Evolutionary conservation across 1,139 yeast genomes (phyloP).

Genomic region (Suhomyces wounanorum): DNA sequence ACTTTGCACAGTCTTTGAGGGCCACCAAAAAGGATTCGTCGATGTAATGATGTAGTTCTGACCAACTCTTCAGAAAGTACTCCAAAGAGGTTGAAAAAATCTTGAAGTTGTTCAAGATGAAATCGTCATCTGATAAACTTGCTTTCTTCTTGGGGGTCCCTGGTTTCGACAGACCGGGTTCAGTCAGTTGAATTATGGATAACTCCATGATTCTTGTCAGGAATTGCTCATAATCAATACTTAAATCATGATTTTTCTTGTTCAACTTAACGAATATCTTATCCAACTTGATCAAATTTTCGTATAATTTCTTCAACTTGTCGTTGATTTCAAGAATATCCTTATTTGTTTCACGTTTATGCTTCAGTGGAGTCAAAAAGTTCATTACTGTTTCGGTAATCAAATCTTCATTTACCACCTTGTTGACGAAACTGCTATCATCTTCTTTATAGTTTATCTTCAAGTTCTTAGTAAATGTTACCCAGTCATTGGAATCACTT

Average conservation of each 20-base stretch:
- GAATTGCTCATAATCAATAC: conserved; percentile 72
- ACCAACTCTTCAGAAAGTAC: conserved; percentile 49
- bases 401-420: conserved; percentile 58
- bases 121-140: conserved; percentile 15
- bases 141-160: conserved; percentile 13
- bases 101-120: conserved; percentile 34
- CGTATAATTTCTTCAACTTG: conserved; percentile 79
- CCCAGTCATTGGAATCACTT: conserved; percentile 80
- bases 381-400: conserved; percentile 88
- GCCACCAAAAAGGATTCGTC: conserved; percentile 85
- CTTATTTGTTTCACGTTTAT: conserved; percentile 66
- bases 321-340: conserved; percentile 86
- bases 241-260: conserved; percentile 70
- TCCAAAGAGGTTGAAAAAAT: conserved; percentile 50
- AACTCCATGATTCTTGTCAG: conserved; percentile 69
- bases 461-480: conserved; percentile 67
- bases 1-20: conserved; percentile 84
- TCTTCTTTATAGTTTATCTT: conserved; percentile 38
- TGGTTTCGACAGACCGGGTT: conserved; percentile 10
- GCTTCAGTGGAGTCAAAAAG: conserved; percentile 76
- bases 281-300: conserved; percentile 77
- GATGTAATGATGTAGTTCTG: conserved; percentile 53
- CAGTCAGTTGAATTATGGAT: conserved; percentile 49
- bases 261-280: conserved; percentile 73
- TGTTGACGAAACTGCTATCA: conserved; percentile 37